Base-by-base conservation (phyloP, 2,329 filamentous ascomycete species). In the Ophiobolus disseminans region DNA sequence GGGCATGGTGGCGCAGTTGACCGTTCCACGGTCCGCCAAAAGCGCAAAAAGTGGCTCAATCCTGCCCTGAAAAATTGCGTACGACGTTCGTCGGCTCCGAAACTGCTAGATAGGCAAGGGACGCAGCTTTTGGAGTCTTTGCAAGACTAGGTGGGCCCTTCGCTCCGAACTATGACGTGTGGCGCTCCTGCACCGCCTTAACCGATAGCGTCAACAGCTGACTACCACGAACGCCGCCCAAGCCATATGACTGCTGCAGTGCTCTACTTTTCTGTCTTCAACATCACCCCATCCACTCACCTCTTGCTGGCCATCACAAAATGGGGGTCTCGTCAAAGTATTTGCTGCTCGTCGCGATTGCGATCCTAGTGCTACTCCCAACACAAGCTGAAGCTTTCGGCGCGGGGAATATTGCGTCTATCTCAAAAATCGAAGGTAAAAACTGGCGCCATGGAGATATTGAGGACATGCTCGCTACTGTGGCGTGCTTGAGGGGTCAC, bases 381-480 rank as follows among this genome's bases (percentile, higher is more conserved):
- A 53, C 62, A 16, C 69, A 67, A 38, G 69, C 69, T 43, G 60
- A 68, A 22, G 73, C 73, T 39, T 80, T 80, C 54, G 78, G 78
- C 40, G 78, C 78, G 5, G 78, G 78, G 23, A 80, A 80, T 56
- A 73, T 73, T 38, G 68, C 69, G 11, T 69, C 64, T 10, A 71
- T 73, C 39, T 70, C 68, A 1, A 71, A 69, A 34, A 64, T 73
- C 17, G 69, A 80, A 59, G 78, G 78, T 6, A 69, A 76, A 50
- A 80, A 80, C 60, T 80, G 77, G 76, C 75, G 78, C 39, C 78
- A 80, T 77, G 78, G 78, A 48, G 78, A 80, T 57, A 80, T 80
- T 46, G 78, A 80, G 57, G 78, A 80, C 51, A 75, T 78, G 64
- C 75, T 80, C 40, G 76, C 75, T 36, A 77, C 74, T 5, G 76